A percentile compares a stretch with the other conserved stretches of the same genome.
Conservation (phyloP, 2,329 filamentous ascomycete species). For the Talaromyces sp. region DNA sequence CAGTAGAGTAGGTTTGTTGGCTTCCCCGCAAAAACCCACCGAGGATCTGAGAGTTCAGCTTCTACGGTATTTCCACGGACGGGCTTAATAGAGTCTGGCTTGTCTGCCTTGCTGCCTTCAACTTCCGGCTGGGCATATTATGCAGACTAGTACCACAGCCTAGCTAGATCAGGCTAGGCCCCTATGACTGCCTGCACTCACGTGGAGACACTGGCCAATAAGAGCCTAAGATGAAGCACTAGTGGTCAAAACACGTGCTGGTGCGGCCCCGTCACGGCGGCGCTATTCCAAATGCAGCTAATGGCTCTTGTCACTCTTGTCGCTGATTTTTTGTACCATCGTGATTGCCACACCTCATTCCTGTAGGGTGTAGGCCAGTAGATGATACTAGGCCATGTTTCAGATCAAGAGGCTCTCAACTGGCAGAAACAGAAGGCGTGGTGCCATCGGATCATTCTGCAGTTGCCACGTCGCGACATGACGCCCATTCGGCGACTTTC, state of each 20-base stretch:
- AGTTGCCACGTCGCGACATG: neutral
- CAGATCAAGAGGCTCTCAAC: neutral
- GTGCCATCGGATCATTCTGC: neutral
- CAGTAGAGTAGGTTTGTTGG: neutral
- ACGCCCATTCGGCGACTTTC: neutral
- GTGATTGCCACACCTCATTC: neutral
- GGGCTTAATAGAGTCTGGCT: neutral
- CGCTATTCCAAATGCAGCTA: neutral
- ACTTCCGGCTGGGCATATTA: neutral
- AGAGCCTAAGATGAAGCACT: neutral
- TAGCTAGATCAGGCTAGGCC: neutral
- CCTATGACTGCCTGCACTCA: neutral
- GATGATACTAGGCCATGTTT: neutral
- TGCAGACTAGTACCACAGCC: neutral
- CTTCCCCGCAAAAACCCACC: constrained; percentile 9
- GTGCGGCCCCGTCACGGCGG: neutral
- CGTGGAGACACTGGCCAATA: neutral
- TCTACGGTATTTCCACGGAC: constrained; percentile 1
- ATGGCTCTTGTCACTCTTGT: neutral
- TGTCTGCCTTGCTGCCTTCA: constrained; percentile 7
- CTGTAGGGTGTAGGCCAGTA: neutral
- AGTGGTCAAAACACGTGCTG: neutral
- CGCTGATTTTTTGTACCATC: neutral
- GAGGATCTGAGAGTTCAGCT: neutral
- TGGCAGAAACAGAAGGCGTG: neutral